Evolutionary conservation across 1,284 basidiomycete genomes (phyloP), one percentile per base, ranked within the genome.

Genomic region (Ustilago lituana): DNA sequence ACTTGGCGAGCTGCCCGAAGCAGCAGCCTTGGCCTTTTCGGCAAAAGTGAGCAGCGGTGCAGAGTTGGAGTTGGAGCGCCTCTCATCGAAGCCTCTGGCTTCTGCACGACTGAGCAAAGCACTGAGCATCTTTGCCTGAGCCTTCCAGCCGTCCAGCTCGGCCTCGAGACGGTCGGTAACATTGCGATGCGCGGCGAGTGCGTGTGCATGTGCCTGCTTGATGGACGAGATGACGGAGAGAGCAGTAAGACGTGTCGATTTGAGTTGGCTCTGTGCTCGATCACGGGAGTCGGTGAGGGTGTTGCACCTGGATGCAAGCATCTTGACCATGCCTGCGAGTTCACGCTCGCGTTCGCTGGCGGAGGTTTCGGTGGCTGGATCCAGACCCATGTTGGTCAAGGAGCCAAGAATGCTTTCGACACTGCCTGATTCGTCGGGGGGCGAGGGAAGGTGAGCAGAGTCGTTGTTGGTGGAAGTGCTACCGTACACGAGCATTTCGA

Each of bases 71-170:
- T 19, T 46, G 22, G 57, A 52, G 23, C 56, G 59, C 19, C 64
- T 53, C 15, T 75, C 69, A 20, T 73, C 72, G n/a, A 74, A 54
- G 8, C 54, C 40, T 32, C 59, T 52, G 7, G 67, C 65, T 58
- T 77, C 70, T 10, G 76, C 75, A 6, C 74, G 71, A 31, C 60
- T 71, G 24, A 80, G 59, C 49, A 77, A 54, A 11, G 67, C 69
- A 38, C 78, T 74, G 39, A 81, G 77, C 76, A 77, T 81, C 44
- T 70, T 67, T 38, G 78, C 77, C 45, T 79, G 77, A 0, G 73
- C 65, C 41, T 76, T 74, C 58, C 71, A 75, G 10, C 78, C 79
- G 5, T 73, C 69, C n/a, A 81, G 47, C 49, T 81, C 79, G 37
- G 76, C 79, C 26, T 79, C 77, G 19, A 78, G 65, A 12, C 78